phyloP scores from a whole-genome alignment of 345 rosid species.

The Eucalyptus erythrocorys region DNA sequence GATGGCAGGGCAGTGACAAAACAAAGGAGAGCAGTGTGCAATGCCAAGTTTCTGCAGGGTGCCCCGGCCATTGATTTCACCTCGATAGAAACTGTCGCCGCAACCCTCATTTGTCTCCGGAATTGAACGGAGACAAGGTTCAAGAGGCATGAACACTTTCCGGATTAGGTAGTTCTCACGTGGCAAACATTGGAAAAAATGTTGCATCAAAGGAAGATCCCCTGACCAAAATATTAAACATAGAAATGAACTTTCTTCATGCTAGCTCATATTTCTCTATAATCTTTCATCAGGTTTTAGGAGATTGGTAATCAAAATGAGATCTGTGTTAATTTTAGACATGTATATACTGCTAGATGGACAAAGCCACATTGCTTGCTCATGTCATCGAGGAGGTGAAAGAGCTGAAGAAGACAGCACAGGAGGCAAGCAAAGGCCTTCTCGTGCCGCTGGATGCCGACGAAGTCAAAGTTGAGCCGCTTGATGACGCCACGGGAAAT shows the following conservation, averaged over 20 bases:
- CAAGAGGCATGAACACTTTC: neutral
- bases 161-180: neutral
- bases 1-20: neutral
- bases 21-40: neutral
- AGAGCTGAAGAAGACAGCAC: conserved; percentile 33
- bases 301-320: neutral
- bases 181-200: neutral
- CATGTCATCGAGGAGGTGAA: conserved; percentile 41
- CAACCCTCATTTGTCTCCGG: neutral
- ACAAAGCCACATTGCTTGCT: conserved; percentile 67
- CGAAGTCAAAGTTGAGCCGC: conserved; percentile 37
- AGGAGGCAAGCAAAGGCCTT: conserved; percentile 28
- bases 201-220: neutral
- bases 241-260: neutral
- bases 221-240: neutral
- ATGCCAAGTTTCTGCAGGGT: neutral
- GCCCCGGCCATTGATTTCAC: neutral
- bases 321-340: neutral
- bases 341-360: conserved; percentile 21
- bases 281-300: neutral
- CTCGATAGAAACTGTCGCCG: neutral
- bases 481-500: neutral
- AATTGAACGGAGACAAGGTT: neutral
- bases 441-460: conserved; percentile 43
- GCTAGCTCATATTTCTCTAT: neutral